Evolutionary conservation across 768 basidiomycete species (phyloP).

Genomic region (Russula ochroleuca): DNA sequence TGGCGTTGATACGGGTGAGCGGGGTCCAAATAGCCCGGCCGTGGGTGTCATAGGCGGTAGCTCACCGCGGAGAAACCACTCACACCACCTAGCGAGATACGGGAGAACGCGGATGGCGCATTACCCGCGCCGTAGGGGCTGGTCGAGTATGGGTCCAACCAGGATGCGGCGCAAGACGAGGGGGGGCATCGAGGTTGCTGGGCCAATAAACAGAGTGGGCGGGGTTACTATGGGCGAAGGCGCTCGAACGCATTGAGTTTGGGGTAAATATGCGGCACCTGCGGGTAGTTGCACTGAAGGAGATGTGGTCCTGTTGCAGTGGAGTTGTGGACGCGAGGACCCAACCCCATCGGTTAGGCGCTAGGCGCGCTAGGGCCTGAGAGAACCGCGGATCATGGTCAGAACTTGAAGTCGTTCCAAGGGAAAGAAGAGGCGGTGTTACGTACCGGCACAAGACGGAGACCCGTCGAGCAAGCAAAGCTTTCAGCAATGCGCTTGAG

Average conservation of each 20-base stretch:
- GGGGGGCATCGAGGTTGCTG: slow-evolving; percentile 9
- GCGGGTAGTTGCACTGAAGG: slow-evolving; percentile 19
- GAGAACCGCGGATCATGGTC: neutral
- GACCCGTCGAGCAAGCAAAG: slow-evolving; percentile 18
- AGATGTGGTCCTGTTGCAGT: slow-evolving; percentile 16
- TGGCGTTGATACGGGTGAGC: neutral
- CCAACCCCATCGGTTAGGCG: slow-evolving; percentile 17
- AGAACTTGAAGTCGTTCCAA: neutral
- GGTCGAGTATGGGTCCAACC: neutral
- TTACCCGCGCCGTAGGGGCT: neutral
- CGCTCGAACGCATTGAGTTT: slow-evolving; percentile 16
- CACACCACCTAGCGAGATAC: slow-evolving; percentile 3
- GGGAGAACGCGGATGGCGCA: neutral
- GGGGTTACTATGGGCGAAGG: slow-evolving; percentile 17
- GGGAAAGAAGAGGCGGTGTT: neutral
- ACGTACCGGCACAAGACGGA: slow-evolving; percentile 22
- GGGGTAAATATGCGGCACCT: slow-evolving; percentile 22
- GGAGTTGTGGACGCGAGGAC: neutral
- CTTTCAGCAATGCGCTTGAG: slow-evolving; percentile 19
- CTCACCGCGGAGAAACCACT: neutral
- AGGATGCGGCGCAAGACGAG: neutral
- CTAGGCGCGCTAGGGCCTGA: neutral
- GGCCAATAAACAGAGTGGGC: slow-evolving; percentile 24
- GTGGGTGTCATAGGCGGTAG: too few species aligned
- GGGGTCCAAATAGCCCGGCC: neutral